Evolutionary conservation across 139 green algal species (phyloP), one percentile per base, ranked within the genome.

Genomic region (Gonium pectorale): DNA sequence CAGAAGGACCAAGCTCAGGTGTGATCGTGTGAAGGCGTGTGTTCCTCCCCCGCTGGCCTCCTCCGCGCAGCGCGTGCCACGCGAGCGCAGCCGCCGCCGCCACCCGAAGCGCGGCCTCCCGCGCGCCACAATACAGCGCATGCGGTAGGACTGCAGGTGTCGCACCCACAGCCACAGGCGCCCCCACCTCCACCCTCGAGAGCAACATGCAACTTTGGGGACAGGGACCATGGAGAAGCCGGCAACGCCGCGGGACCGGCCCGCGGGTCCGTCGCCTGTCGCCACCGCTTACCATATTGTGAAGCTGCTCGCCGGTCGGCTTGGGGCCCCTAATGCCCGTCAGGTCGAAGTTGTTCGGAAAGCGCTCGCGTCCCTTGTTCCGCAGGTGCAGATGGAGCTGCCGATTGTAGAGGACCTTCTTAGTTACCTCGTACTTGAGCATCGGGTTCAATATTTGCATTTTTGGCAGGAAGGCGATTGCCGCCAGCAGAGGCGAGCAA

Each of bases 281-380:
- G n/a, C n/a, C n/a, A n/a, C n/a, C n/a, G 60, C 40, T 77, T 27
- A 77, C 68, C 68, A 77, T 77, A 43, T 62, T 60, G 43, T 77
- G 68, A 21, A 77, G 68, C 68, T 77, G 68, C n/a, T 77, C 43
- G 11, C 43, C 7, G 7, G 68, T 62, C 19, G 68, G 68, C 0
- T 43, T 43, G 6, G 40, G 40, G 27, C 41, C 27, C 3, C 41
- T 35, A 26, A 41, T 44, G 40, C 68, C 68, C 26, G 43, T 77
- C 43, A 77, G 1, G 43, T 77, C 68, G 43, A 77, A 62, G 11
- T 59, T 13, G 27, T 40, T 7, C 29, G 43, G 27, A 11, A 29
- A 35, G 43, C 43, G 68, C 44, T 15, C 22, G 26, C 43, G 43
- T 11, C 41, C 43, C 29, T 38, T 35, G 43, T 77, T 77, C 29